Conservation (phyloP, 192 early-diverging fungal genomes). For the Linnemannia exigua region DNA sequence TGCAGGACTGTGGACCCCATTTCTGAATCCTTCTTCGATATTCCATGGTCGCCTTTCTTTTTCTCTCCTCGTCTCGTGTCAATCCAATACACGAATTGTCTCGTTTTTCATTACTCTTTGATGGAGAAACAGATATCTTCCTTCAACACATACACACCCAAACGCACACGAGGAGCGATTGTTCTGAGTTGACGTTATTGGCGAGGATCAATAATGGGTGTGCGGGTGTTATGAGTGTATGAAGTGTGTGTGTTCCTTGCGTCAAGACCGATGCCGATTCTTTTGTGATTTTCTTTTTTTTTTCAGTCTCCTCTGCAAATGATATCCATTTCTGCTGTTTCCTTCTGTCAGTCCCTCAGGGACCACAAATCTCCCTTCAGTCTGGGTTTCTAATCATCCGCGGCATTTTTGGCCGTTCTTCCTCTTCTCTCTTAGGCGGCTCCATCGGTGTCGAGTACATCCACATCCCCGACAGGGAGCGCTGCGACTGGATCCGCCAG, state of each 20-base stretch:
- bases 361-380: not conserved
- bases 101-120: not conserved
- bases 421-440: constrained; percentile 65
- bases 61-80: not conserved
- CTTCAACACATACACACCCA: no score
- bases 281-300: not conserved
- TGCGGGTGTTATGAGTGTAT: not conserved
- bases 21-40: not conserved
- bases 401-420: constrained; percentile 7
- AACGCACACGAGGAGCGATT: not conserved
- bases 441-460: constrained; percentile 97
- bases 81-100: not conserved
- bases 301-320: constrained; percentile 7
- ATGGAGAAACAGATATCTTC: not conserved
- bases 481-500: constrained; percentile 97
- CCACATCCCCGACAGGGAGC: constrained; percentile 95
- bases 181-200: constrained; percentile 8
- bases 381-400: constrained; percentile 12
- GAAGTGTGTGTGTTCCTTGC: not conserved
- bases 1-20: not conserved
- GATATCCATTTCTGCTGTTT: not conserved
- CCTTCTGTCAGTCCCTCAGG: not conserved
- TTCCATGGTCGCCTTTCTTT: constrained; percentile 1
- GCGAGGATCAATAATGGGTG: not conserved
- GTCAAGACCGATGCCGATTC: constrained; percentile 1